Evolutionary conservation across 306 rosid genomes (phyloP), one percentile per base, ranked within the genome.

Genomic region (Cyclanthera cordifolia): DNA sequence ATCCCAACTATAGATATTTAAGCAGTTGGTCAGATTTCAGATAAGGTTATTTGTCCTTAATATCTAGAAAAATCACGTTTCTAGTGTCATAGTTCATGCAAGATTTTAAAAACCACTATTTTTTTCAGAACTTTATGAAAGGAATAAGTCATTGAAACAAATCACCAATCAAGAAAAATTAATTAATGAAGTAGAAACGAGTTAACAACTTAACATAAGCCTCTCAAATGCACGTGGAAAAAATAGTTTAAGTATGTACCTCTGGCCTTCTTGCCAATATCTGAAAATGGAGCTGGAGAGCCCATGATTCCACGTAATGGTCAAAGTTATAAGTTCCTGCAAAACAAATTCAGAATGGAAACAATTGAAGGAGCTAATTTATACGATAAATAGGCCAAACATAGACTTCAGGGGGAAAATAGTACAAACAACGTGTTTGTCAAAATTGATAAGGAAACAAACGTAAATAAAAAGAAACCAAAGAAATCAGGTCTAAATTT

Each of bases 271-370:
- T 85, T 89, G 55, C 97, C 97, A 68, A 87, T 84, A 30, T 89
- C 96, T 12, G 89, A 85, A 84, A 85, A 92, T n/a, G 93, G 86
- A 2, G 96, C 93, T 15, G 96, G 96, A 80, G 90, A 71, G 49
- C 84, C 90, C 97, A 92, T 92, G 47, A 21, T 77, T 85, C 70
- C 56, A 69, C 77, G 76, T 75, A 59, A 63, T 24, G 51, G 81
- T 21, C 78, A 58, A 21, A 56, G 43, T 27, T 28, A 17, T 15
- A 45, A 6, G 39, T 43, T 47, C 72, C 57, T 47, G 28, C 17
- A 27, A 47, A 45, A 27, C 21, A 46, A 25, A 63, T 21, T 20
- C 1, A 12, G 20, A 65, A 66, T 20, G 7, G 1, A 41, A 43
- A 41, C 37, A 46, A 14, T 13, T 37, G 41, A 64, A 43, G 51